Evolutionary conservation across 2,329 filamentous ascomycete species (phyloP), one percentile per base, ranked within the genome.

Genomic region (Ascochyta rabiei): DNA sequence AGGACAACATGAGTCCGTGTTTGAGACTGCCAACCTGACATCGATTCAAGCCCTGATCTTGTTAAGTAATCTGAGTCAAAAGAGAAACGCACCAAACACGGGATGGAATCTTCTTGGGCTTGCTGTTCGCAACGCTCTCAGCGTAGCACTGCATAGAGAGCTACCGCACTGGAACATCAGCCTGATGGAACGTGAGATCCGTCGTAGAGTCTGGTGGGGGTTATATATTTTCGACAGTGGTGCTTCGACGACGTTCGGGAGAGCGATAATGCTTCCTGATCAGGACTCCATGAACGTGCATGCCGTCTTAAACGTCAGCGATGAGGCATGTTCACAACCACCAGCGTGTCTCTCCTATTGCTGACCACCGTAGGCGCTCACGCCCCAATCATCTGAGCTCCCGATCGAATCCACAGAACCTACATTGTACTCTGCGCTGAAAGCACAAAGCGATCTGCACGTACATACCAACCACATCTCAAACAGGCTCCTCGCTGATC

Each of bases 101-200:
- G 65, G 63, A 34, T 68, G 65, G 65, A 67, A 67, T 38, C 48
- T 68, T 13, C 48, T 68, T 6, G 65, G 65, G 5, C 62, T 68
- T 24, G 63, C 60, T 13, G 63, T 67, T 19, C 63, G 65, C 18
- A 65, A 64, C 19, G 65, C 63, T 4, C 48, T 67, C 3, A 68
- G 63, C 47, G 48, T 68, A 15, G 65, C 65, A n/a, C 53, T 68
- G 6, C 65, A 68, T 19, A 59, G 65, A 37, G 65, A 68, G 51
- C 48, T 68, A 7, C 65, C 65, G 6, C 65, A 68, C 50, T 68
- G 65, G 65, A 65, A 65, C 10, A 66, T 68, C 19, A 66, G 62
- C 26, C 57, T 67, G 10, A 58, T 67, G 26, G 65, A 68, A 39
- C 63, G 65, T 18, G 65, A 68, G 42, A 60, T 61, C 8, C 56